These are phyloP conservation scores for Fennellomyces sp. DNA, from an alignment of 371 early-diverging fungal species.

Conservation along the genomic window DNA sequence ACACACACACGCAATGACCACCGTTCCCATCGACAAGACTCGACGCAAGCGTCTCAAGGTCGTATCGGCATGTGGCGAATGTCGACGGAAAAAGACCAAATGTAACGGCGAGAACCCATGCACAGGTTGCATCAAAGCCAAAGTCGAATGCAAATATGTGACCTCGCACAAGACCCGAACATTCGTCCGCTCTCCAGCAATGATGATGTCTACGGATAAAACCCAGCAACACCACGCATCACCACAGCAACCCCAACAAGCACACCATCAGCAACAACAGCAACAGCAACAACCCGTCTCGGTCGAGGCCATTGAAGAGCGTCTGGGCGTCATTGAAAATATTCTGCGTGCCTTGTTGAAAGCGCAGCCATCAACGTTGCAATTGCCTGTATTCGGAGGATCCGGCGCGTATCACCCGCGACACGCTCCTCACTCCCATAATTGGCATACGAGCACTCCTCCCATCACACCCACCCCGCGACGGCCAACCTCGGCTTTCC, in stretches of 20 bases:
- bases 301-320: conserved; percentile 42
- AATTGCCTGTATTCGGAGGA: conserved; percentile 17
- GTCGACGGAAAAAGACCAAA: conserved; percentile 64
- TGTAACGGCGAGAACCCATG: conserved; percentile 49
- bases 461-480: conserved; percentile 17
- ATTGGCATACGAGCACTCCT: conserved; percentile 13
- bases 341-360: conserved; percentile 36
- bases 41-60: conserved; percentile 48
- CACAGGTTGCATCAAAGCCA: conserved; percentile 38
- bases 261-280: conserved; percentile 6
- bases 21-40: conserved; percentile 30
- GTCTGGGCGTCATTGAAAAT: conserved; percentile 44
- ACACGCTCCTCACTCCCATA: conserved; percentile 22
- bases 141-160: conserved; percentile 40
- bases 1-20: neutral
- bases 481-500: conserved; percentile 16
- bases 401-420: conserved; percentile 22
- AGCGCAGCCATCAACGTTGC: conserved; percentile 1
- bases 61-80: conserved; percentile 52
- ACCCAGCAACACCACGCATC: neutral
- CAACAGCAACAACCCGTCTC: conserved; percentile 2
- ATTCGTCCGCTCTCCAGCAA: conserved; percentile 1
- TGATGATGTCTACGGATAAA: conserved; percentile 7
- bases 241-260: neutral
- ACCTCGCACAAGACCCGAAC: conserved; percentile 26